Conservation (phyloP, 1,284 basidiomycete species). For the Malassezia pachydermatis region DNA sequence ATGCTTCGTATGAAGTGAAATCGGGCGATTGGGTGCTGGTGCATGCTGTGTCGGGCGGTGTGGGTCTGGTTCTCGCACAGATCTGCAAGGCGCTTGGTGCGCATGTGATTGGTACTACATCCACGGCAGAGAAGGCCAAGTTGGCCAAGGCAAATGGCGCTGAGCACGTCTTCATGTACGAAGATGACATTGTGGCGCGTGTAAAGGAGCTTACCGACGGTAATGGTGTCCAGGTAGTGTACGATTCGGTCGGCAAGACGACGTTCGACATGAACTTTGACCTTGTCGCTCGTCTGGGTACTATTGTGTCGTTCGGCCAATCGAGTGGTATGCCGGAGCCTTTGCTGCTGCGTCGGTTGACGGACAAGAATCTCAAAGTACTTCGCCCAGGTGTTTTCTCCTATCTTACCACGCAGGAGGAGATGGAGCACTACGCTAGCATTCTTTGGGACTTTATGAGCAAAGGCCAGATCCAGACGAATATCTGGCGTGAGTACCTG, state of each 20-base stretch:
- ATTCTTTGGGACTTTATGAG: conserved; percentile 61
- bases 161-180: conserved; percentile 74
- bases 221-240: conserved; percentile 68
- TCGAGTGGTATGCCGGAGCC: conserved; percentile 63
- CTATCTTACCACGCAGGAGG: conserved; percentile 59
- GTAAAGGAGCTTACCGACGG: conserved; percentile 62
- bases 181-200: conserved; percentile 34
- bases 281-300: conserved; percentile 53
- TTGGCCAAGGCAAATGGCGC: conserved; percentile 73
- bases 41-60: conserved; percentile 76
- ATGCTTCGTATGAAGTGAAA: conserved; percentile 73
- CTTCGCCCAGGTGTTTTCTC: conserved; percentile 46
- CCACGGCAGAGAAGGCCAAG: conserved; percentile 69
- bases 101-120: conserved; percentile 87
- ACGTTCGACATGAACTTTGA: conserved; percentile 59
- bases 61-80: conserved; percentile 54
- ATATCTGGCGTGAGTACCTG: conserved; percentile 60
- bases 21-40: conserved; percentile 58
- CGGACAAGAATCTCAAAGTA: conserved; percentile 67
- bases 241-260: conserved; percentile 75
- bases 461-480: conserved; percentile 59
- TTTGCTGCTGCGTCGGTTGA: conserved; percentile 59
- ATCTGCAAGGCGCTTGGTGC: conserved; percentile 58
- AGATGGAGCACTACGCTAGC: conserved; percentile 59
- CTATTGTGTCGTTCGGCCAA: conserved; percentile 77